phyloP scores from a whole-genome alignment of 768 basidiomycete genomes.

The Psilocybe tampanensis region DNA sequence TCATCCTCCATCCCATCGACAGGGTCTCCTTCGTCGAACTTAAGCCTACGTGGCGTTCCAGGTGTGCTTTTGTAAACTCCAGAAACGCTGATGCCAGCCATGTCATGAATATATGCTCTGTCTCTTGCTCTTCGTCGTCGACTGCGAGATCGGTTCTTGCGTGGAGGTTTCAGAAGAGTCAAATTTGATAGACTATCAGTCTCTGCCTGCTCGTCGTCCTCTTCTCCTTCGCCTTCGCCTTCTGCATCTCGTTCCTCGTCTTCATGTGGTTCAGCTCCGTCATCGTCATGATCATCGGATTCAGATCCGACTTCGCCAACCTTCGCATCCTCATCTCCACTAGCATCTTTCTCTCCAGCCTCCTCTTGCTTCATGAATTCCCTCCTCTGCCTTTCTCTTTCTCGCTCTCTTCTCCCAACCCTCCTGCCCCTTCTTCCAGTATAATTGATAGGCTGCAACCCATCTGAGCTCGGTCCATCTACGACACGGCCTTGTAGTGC shows the following conservation, averaged over 20 bases:
- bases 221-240: constrained; percentile 19
- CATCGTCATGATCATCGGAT: constrained; percentile 15
- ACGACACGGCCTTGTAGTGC: not conserved
- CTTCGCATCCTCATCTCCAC: constrained; percentile 7
- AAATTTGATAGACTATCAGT: constrained; percentile 28
- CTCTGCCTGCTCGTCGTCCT: constrained; percentile 25
- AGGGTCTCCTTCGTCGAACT: constrained; percentile 1
- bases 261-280: constrained; percentile 17
- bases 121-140: constrained; percentile 19
- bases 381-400: constrained; percentile 24
- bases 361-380: constrained; percentile 13
- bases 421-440: constrained; percentile 26
- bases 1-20: constrained; percentile 11
- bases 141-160: constrained; percentile 19
- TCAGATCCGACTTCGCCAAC: constrained; percentile 9
- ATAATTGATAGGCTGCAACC: constrained; percentile 12
- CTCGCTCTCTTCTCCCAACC: constrained; percentile 26
- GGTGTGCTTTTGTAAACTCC: constrained; percentile 23
- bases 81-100: constrained; percentile 9
- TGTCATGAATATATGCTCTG: constrained; percentile 19
- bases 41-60: constrained; percentile 15
- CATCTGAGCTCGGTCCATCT: not conserved
- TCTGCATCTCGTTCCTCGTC: constrained; percentile 18
- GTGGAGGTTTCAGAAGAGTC: constrained; percentile 26
- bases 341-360: not conserved